These are phyloP conservation scores for Penicillium sp. DNA, from an alignment of 2,329 filamentous ascomycete genomes.

Conservation along the genomic window DNA sequence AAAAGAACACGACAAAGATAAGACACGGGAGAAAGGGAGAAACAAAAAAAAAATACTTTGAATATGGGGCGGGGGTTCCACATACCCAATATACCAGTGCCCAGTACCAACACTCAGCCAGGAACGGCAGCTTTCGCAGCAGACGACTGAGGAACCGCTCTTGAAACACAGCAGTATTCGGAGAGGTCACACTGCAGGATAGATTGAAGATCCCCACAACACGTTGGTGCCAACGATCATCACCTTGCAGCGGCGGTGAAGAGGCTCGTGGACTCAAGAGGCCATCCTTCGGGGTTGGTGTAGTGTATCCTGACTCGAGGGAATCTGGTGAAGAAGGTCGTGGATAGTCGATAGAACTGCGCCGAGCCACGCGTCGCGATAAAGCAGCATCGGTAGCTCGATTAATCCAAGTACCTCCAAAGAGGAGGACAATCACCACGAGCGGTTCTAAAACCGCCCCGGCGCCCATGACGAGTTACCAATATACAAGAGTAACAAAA, in stretches of 20 bases:
- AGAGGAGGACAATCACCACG: conserved; percentile 62
- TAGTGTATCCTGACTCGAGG: conserved; percentile 46
- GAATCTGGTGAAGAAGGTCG: conserved; percentile 41
- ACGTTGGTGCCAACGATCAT: conserved; percentile 56
- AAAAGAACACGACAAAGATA: background rate
- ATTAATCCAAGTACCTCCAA: conserved; percentile 67
- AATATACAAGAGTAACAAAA: background rate
- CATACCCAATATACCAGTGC: conserved; percentile 75
- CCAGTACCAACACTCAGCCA: conserved; percentile 79
- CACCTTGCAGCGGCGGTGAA: conserved; percentile 45
- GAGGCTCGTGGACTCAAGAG: conserved; percentile 36
- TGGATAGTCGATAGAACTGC: conserved; percentile 21
- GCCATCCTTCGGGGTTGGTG: conserved; percentile 40
- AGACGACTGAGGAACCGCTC: conserved; percentile 66
- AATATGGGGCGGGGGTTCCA: conserved; percentile 3
- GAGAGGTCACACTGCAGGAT: conserved; percentile 57
- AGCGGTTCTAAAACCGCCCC: conserved; percentile 66
- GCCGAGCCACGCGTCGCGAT: conserved; percentile 20
- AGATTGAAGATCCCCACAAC: conserved; percentile 53
- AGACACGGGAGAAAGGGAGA: background rate
- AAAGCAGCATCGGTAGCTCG: conserved; percentile 46
- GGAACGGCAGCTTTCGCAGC: conserved; percentile 69
- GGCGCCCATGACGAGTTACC: conserved; percentile 51
- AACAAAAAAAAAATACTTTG: background rate
- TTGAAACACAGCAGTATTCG: conserved; percentile 65